Evolutionary conservation across 139 green algal genomes (phyloP).

Genomic region (Yamagishiella unicocca): DNA sequence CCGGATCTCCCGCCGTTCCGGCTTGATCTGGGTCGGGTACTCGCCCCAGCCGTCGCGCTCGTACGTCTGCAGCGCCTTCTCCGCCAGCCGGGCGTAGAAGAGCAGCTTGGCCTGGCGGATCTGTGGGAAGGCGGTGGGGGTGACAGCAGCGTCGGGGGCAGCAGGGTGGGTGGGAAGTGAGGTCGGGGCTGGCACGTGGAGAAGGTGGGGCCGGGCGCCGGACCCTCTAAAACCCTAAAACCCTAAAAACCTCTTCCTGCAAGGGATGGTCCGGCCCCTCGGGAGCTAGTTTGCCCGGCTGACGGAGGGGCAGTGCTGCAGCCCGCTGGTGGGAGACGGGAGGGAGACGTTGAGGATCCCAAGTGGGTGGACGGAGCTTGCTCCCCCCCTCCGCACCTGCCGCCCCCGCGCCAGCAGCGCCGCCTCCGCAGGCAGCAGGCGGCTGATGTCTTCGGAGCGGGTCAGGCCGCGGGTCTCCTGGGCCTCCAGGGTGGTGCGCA

Average conservation of each 20-base stretch:
- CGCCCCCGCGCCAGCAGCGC: neutral
- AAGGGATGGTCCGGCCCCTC: no score
- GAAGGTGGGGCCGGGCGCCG: no score
- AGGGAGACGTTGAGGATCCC: no score
- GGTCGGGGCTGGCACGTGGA: no score
- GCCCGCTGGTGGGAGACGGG: no score
- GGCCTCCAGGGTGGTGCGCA: constrained; percentile 85
- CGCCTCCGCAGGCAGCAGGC: constrained; percentile 82
- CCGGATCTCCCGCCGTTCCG: constrained; percentile 83
- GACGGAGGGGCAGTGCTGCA: no score
- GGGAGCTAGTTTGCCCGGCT: no score
- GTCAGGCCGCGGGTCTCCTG: constrained; percentile 92
- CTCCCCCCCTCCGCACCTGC: constrained; percentile 3
- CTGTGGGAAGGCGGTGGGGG: neutral
- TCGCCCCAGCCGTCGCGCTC: constrained; percentile 92
- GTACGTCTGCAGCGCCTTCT: constrained; percentile 88
- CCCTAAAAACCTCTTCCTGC: no score
- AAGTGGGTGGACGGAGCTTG: no score
- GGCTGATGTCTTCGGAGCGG: constrained; percentile 86
- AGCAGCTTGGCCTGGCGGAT: constrained; percentile 86
- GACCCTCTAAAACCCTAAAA: no score
- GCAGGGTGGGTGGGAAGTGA: neutral
- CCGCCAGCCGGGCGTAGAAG: constrained; percentile 87
- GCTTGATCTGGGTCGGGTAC: constrained; percentile 78
- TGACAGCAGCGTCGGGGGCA: neutral